Base-by-base conservation (phyloP, 768 basidiomycete species). In the Mycena albidolilacea region DNA sequence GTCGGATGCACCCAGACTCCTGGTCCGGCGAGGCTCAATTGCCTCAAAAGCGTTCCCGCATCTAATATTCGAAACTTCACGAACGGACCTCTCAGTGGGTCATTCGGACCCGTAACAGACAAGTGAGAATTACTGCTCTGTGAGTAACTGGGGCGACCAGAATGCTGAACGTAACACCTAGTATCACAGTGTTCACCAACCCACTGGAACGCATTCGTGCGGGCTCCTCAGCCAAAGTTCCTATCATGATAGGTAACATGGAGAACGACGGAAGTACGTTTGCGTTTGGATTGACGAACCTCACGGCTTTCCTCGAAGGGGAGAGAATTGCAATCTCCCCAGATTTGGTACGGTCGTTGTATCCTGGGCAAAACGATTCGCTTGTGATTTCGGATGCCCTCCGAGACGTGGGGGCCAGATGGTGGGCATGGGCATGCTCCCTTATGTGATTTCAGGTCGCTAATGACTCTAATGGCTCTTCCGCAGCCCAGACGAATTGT, bases 1-100 rank as follows among this genome's bases (percentile, higher is more conserved):
- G 58, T 71, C 12, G 74, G 74, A 38, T 80, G 79, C 52, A 35
- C 46, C 6, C 67, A 78, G 58, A 5, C 74, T 11, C 72, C 79
- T 1, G 79, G 79, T 1, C 15, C 67, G 1, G 19, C 15, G 21
- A 75, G 73, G 39, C 57, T 38, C 21, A 8, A 74, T 50, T 60
- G 75, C 74, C 3, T 50, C 43, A 76, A 71, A 35, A 35, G 43
- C 9, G 69, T 80, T 14, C 75, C 79, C 3, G 74, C 77, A 9
- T 30, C 57, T 3, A 54, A 61, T 0, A 79, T 80, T 41, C 69
- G 69, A 0, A 58, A 64, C 3, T 80, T 55, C 46, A 67, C 67
- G 10, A 77, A 78, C 58, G 74, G 76, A 14, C 77, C 77, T 0
- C 21, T 50, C 1, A 68, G 69, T n/a, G 54, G 68, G 0, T 11